A percentile compares a stretch with the other conserved stretches of the same genome.
Conservation (phyloP, 2,329 filamentous ascomycete species). For the Penicillium sp. region DNA sequence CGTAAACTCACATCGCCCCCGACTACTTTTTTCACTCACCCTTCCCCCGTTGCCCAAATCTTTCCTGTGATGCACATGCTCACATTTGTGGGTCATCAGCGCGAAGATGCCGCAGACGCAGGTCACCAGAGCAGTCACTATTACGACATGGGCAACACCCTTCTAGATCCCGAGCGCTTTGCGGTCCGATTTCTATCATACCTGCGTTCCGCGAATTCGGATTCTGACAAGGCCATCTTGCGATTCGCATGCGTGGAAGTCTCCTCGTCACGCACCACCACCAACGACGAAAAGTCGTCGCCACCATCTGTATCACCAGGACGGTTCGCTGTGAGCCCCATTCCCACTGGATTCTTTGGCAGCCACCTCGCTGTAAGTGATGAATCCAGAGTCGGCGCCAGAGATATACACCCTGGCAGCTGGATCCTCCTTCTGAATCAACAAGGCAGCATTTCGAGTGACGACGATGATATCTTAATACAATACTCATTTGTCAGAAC, state of each 20-base stretch:
- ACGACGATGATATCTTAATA: slow-evolving; percentile 9
- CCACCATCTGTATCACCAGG: slow-evolving; percentile 1
- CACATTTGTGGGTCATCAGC: slow-evolving; percentile 4
- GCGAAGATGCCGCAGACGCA: slow-evolving; percentile 4
- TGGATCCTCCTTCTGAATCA: slow-evolving; percentile 15
- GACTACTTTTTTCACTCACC: not conserved
- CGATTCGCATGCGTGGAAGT: slow-evolving; percentile 9
- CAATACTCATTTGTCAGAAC: slow-evolving; percentile 16
- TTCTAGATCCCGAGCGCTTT: slow-evolving; percentile 9
- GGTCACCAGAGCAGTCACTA: slow-evolving; percentile 5
- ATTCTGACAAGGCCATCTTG: slow-evolving; percentile 16
- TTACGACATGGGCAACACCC: slow-evolving; percentile 14
- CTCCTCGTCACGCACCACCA: slow-evolving; percentile 7
- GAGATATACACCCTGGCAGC: slow-evolving; percentile 10
- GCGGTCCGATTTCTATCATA: slow-evolving; percentile 15
- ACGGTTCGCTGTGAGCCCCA: slow-evolving; percentile 6
- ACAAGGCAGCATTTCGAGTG: slow-evolving; percentile 1
- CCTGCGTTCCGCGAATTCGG: slow-evolving; percentile 9
- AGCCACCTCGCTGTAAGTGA: not conserved
- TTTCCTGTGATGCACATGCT: slow-evolving; percentile 15
- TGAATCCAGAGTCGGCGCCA: slow-evolving; percentile 6
- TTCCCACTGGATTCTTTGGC: slow-evolving; percentile 13
- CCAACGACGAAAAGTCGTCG: not conserved
- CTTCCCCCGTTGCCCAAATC: not conserved
- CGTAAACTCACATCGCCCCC: slow-evolving; percentile 2